Percentiles rank a stretch among this genome's conserved stretches.
phyloP scores from a whole-genome alignment of 768 basidiomycete species.

The Kondoa subrosea region DNA sequence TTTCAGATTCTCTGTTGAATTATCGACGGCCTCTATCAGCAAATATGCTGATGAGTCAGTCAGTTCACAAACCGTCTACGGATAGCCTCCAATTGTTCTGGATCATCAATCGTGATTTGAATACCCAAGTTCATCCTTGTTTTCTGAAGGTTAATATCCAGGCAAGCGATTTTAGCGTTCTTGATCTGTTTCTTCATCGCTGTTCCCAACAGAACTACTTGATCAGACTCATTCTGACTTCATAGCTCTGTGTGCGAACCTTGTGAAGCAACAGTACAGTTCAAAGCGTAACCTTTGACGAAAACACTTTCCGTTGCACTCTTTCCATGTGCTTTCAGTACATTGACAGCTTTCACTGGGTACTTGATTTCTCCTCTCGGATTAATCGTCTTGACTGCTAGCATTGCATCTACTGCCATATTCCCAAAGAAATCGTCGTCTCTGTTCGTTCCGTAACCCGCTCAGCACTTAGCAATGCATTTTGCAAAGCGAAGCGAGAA shows the following conservation, averaged over 20 bases:
- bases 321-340: constrained; percentile 91
- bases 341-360: constrained; percentile 96
- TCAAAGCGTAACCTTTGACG: constrained; percentile 90
- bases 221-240: not conserved
- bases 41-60: not conserved
- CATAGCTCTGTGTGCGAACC: constrained; percentile 40
- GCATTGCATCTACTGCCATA: constrained; percentile 97
- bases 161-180: constrained; percentile 90
- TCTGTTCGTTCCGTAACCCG: too few species aligned
- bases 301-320: constrained; percentile 87
- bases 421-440: constrained; percentile 97
- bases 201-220: constrained; percentile 29
- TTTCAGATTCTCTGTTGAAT: constrained; percentile 64
- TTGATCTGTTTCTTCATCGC: constrained; percentile 93
- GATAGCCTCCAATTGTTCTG: constrained; percentile 88
- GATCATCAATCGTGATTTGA: constrained; percentile 92
- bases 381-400: constrained; percentile 87
- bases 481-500: constrained; percentile 13
- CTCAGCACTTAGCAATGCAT: too few species aligned
- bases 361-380: constrained; percentile 90
- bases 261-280: constrained; percentile 97
- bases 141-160: constrained; percentile 95
- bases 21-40: not conserved
- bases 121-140: constrained; percentile 93
- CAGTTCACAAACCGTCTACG: constrained; percentile 52